A percentile compares a stretch with the other conserved stretches of the same genome.
Conservation (phyloP, 2,329 filamentous ascomycete genomes). For the Fusarium lateritium region DNA sequence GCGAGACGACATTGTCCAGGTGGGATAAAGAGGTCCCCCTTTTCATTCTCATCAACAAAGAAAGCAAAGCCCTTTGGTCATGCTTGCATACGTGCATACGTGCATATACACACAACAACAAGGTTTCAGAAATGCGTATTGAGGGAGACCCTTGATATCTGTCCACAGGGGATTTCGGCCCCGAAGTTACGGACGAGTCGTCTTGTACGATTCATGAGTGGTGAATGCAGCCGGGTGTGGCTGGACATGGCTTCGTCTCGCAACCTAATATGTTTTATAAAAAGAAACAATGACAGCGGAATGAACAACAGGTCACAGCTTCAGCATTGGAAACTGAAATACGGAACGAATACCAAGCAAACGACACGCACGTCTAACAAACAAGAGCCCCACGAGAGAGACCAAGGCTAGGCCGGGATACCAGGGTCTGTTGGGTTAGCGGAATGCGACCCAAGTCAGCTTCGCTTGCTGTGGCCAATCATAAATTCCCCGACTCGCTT, state of each 20-base stretch:
- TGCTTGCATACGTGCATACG: not conserved
- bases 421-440: conserved; percentile 31
- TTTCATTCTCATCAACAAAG: conserved; percentile 9
- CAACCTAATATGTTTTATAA: not conserved
- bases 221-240: conserved; percentile 24
- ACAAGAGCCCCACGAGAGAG: not conserved
- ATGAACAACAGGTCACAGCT: not conserved
- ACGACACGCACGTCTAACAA: not conserved
- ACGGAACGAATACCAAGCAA: not conserved
- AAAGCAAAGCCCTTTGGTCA: conserved; percentile 6
- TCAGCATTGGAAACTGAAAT: not conserved
- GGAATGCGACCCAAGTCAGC: conserved; percentile 43
- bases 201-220: not conserved
- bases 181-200: conserved; percentile 21
- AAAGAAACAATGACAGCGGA: not conserved
- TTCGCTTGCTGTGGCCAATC: conserved; percentile 51
- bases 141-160: conserved; percentile 1
- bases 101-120: conserved; percentile 6
- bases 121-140: not conserved
- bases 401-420: conserved; percentile 19
- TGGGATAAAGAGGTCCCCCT: conserved; percentile 9
- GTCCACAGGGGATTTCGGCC: conserved; percentile 8
- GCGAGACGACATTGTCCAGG: conserved; percentile 9
- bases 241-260: conserved; percentile 10
- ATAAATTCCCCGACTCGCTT: conserved; percentile 52